Base-by-base conservation (phyloP, 164 flowering plant species). In the Tetracentron sinense region DNA sequence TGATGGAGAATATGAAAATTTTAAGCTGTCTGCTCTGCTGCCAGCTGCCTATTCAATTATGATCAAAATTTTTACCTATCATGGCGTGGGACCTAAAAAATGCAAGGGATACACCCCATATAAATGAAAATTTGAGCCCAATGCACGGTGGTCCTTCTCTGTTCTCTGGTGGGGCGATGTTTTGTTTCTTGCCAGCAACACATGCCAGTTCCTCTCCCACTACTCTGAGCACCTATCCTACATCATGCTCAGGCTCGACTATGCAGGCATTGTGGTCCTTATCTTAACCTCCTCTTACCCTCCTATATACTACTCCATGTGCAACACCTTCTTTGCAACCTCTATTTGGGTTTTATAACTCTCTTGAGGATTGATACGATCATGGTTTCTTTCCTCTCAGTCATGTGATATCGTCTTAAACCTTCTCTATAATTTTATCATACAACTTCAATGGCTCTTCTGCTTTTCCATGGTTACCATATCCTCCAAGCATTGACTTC, bases 141-240 rank as follows among this genome's bases (percentile, higher is more conserved):
- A 91, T 94, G 89, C 99, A 0, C 78, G 96, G 19, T 94, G 97
- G 99, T 97, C 99, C 20, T 91, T 94, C 74, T 94, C 76, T 59
- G 88, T 94, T 91, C 76, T 42, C 91, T 61, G 96, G 99, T 19
- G 99, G 99, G 16, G 99, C 99, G 44, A 91, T 94, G 99, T 91
- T 94, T 61, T 94, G 97, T 75, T 73, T 94, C 78, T 94, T 7
- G 84, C 96, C 29, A 94, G 99, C 82, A 91, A 97, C 82, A 78
- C 83, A 4, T 94, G 97, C 77, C 99, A 94, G 69, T 90, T 94
- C 44, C 82, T 94, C 60, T 84, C 89, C 0, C 91, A 97, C 76
- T 92, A 88, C 70, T 94, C 99, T 0, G 74, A 83, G 59, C 90
- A 94, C 12, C 12, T 88, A n/a, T 72, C 97, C 19, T 94, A 86